Evolutionary conservation across 176 grass and related monocot genomes (phyloP), one percentile per base, ranked within the genome.

Genomic region (Canna indica): DNA sequence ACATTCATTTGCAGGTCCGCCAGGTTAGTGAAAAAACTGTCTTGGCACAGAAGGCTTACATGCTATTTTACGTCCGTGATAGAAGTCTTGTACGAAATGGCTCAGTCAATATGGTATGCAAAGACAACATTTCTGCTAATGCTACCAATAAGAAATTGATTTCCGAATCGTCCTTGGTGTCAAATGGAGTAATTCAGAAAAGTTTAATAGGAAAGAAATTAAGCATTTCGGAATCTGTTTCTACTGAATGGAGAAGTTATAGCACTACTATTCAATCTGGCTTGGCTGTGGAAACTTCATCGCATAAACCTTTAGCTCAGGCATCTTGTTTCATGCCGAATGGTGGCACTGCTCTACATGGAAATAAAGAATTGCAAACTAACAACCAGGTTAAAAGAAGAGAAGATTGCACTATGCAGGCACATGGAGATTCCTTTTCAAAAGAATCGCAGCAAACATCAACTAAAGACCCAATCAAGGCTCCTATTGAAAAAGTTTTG

Each of bases 11-110:
- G 39, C 81, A 97, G 94, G 94, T 97, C 17, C 67, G 78, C 67
- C 94, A 97, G 85, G 94, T 92, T 71, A 85, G 94, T 34, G 89
- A 97, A 70, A 81, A 85, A 54, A 83, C 85, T 48, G 94, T 93
- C 71, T 69, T 97, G 80, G 74, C 61, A 58, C 94, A 97, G 60
- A 90, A 97, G 78, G 94, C 94, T 6, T 97, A 90, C 64, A 97
- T 97, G 84, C 68, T 97, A 75, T 97, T 97, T 86, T 97, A 97
- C 85, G 89, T 97, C 54, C 84, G 89, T 73, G 84, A 92, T 75
- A 97, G 77, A 82, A 70, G 64, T 72, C 73, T 72, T 20, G 48
- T 27, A 20, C 25, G 87, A 17, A 73, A 83, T 38, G 84, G 76
- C 35, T 56, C 81, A 36, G 36, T 71, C 24, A 64, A 76, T 68